These are phyloP conservation scores for Aurifilum marmelostoma DNA, from an alignment of 2,329 filamentous ascomycete genomes.

Conservation along the genomic window DNA sequence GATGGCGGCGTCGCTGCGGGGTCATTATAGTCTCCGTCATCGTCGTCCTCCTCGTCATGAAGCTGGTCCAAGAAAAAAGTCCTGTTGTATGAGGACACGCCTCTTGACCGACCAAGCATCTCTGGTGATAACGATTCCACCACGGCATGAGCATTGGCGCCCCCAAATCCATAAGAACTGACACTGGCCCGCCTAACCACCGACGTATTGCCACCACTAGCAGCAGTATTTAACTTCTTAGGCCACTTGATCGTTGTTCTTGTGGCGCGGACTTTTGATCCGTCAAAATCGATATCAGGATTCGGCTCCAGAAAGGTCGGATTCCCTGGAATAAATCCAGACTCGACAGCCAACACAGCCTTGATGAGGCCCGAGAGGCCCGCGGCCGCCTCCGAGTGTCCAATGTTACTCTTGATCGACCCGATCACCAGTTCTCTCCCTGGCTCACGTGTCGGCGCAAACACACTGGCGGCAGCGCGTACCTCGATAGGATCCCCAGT, in stretches of 20 bases:
- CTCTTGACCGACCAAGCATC: neutral
- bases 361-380: slow-evolving; percentile 34
- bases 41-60: neutral
- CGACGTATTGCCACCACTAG: too few relatives aligned
- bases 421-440: slow-evolving; percentile 26
- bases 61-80: neutral
- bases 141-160: slow-evolving; percentile 4
- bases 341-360: slow-evolving; percentile 25
- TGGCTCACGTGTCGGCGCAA: neutral
- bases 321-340: neutral
- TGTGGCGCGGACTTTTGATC: slow-evolving; percentile 1
- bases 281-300: slow-evolving; percentile 27
- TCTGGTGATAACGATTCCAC: slow-evolving; percentile 2
- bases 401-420: slow-evolving; percentile 35
- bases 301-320: neutral
- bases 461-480: slow-evolving; percentile 1
- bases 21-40: too few relatives aligned
- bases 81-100: slow-evolving; percentile 21
- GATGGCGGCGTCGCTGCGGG: neutral
- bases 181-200: slow-evolving; percentile 6
- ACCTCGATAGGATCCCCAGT: neutral
- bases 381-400: slow-evolving; percentile 32
- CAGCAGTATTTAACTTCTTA: too few relatives aligned
- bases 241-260: neutral
- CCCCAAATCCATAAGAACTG: neutral